These are phyloP conservation scores for Lasiodiplodia citricola DNA, from an alignment of 2,329 filamentous ascomycete genomes.

Conservation along the genomic window DNA sequence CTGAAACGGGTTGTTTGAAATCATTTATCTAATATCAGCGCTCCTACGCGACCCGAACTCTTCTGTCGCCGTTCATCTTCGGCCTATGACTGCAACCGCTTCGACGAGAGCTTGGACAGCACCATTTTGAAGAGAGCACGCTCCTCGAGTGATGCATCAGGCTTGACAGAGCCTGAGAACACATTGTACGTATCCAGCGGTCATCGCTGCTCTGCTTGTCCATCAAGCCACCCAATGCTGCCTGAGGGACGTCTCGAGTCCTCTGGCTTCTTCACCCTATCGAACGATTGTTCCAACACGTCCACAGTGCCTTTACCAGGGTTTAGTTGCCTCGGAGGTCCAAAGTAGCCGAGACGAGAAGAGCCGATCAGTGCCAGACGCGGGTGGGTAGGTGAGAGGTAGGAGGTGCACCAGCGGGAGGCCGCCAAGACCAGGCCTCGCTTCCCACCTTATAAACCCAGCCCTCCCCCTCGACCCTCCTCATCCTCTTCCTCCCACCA, in stretches of 20 bases:
- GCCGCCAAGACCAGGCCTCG: constrained; percentile 24
- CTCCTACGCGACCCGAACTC: neutral
- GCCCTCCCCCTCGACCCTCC: constrained; percentile 6
- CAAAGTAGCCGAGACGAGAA: neutral
- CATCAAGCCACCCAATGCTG: neutral
- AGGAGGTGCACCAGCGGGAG: constrained; percentile 19
- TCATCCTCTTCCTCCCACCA: constrained; percentile 1
- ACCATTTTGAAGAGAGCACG: neutral
- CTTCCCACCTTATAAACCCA: constrained; percentile 21
- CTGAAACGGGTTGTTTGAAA: neutral
- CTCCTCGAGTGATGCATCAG: neutral
- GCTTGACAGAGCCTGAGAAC: neutral
- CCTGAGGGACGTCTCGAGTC: neutral
- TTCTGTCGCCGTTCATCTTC: neutral
- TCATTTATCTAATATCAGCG: neutral
- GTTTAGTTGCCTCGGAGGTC: neutral
- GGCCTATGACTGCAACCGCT: neutral
- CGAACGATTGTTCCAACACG: neutral
- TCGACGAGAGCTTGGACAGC: neutral
- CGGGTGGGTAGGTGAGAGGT: constrained; percentile 16
- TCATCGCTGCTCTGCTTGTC: neutral
- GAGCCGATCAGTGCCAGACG: constrained; percentile 3
- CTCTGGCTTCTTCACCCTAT: neutral
- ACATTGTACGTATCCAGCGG: neutral
- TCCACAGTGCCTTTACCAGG: neutral